A percentile compares a stretch with the other conserved stretches of the same genome.
Evolutionary conservation across 2,329 filamentous ascomycete genomes (phyloP).

Genomic region (Apiospora malaysiana): DNA sequence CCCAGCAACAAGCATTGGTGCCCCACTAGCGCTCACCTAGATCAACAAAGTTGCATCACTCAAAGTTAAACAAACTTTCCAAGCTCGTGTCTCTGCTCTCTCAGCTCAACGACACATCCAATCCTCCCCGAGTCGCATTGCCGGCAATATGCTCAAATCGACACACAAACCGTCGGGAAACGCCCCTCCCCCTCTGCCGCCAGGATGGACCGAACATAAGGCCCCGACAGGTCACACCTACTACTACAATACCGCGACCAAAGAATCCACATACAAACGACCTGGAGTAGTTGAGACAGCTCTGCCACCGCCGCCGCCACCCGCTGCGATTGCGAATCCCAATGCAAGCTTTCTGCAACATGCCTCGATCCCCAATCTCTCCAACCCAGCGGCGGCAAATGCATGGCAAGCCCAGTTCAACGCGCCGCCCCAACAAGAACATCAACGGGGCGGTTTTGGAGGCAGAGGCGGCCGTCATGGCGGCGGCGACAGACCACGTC

Average conservation of each 20-base stretch:
- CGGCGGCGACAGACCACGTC: conserved; percentile 62
- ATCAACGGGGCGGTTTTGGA: conserved; percentile 41
- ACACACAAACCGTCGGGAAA: conserved; percentile 69
- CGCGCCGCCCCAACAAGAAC: conserved; percentile 44
- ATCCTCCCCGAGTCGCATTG: background rate
- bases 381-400: conserved; percentile 63
- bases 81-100: background rate
- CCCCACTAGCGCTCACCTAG: conserved; percentile 12
- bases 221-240: conserved; percentile 87
- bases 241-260: conserved; percentile 83
- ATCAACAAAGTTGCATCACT: conserved; percentile 15
- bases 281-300: conserved; percentile 51
- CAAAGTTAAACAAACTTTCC: conserved; percentile 11
- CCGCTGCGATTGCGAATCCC: conserved; percentile 37
- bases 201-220: conserved; percentile 93
- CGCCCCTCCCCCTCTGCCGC: conserved; percentile 65
- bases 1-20: background rate
- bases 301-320: conserved; percentile 26
- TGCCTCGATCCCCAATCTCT: conserved; percentile 49
- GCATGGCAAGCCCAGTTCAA: conserved; percentile 64
- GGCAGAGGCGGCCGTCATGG: conserved; percentile 52
- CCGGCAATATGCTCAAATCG: conserved; percentile 69
- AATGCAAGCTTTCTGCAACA: conserved; percentile 49
- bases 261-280: conserved; percentile 85
- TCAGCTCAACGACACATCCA: background rate